Evolutionary conservation across 1,284 basidiomycete species (phyloP).

Genomic region (Volvariella volvacea): DNA sequence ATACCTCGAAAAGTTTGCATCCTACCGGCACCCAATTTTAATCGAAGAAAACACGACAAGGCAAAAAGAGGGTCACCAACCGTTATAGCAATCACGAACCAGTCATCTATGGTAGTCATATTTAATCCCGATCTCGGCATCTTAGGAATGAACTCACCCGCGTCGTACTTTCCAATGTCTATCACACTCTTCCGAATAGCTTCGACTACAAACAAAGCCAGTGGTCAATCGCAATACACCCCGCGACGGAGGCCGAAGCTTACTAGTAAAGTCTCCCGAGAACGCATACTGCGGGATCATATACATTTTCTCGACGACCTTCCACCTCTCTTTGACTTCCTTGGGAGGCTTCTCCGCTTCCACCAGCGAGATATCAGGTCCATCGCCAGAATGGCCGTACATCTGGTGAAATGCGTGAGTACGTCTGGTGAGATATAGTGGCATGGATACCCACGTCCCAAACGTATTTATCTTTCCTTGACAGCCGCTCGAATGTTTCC

Average conservation of each 20-base stretch:
- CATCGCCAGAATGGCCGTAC: constrained; percentile 60
- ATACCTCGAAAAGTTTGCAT: constrained; percentile 62
- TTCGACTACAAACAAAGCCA: constrained; percentile 35
- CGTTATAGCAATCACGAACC: constrained; percentile 63
- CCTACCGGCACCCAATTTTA: constrained; percentile 19
- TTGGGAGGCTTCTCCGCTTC: constrained; percentile 38
- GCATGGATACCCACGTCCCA: constrained; percentile 51
- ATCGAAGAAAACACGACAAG: constrained; percentile 1
- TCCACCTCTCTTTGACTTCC: constrained; percentile 53
- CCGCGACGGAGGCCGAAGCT: constrained; percentile 9
- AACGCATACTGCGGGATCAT: constrained; percentile 64
- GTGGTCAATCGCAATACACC: constrained; percentile 1
- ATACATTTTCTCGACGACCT: constrained; percentile 60
- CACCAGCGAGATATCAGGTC: constrained; percentile 47
- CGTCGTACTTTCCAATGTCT: constrained; percentile 56
- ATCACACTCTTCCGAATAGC: constrained; percentile 54
- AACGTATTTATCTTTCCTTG: constrained; percentile 60
- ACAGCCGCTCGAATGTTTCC: constrained; percentile 58
- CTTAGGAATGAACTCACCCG: no score
- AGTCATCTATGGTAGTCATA: no score
- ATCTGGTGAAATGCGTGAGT: constrained; percentile 34
- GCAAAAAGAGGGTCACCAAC: constrained; percentile 15
- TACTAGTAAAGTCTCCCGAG: constrained; percentile 58
- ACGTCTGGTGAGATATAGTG: not conserved
- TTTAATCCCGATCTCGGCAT: no score